Evolutionary conservation across 2,329 filamentous ascomycete genomes (phyloP).

Genomic region (Diaporthe amygdali): DNA sequence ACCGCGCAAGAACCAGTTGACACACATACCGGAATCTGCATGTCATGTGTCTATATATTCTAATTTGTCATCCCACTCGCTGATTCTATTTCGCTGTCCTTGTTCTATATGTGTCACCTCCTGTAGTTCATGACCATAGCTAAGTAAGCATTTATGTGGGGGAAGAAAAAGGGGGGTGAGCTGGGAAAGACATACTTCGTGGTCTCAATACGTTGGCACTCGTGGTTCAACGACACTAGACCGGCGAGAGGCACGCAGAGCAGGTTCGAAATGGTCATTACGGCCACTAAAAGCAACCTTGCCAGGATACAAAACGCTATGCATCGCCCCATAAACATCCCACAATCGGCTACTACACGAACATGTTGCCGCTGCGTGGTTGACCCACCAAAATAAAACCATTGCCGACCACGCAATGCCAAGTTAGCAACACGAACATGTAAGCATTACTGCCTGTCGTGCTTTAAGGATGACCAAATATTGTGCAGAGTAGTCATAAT

Average conservation of each 20-base stretch:
- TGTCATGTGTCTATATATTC: no score
- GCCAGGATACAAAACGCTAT: not conserved
- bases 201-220: not conserved
- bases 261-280: not conserved
- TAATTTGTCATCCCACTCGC: not conserved
- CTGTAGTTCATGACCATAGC: no score
- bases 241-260: not conserved
- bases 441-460: not conserved
- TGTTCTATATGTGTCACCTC: no score
- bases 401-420: not conserved
- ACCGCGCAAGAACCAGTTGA: not conserved
- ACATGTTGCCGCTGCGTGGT: not conserved
- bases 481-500: not conserved
- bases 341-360: no score
- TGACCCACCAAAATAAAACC: not conserved
- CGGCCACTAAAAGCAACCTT: not conserved
- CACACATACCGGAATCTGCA: no score
- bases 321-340: not conserved
- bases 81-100: not conserved
- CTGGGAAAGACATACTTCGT: no score
- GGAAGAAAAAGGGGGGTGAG: no score
- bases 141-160: no score
- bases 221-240: not conserved
- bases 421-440: conserved; percentile 1
- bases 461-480: not conserved